Base-by-base conservation (phyloP, 176 grass and related monocot genomes). In the Aegilops sharonensis region DNA sequence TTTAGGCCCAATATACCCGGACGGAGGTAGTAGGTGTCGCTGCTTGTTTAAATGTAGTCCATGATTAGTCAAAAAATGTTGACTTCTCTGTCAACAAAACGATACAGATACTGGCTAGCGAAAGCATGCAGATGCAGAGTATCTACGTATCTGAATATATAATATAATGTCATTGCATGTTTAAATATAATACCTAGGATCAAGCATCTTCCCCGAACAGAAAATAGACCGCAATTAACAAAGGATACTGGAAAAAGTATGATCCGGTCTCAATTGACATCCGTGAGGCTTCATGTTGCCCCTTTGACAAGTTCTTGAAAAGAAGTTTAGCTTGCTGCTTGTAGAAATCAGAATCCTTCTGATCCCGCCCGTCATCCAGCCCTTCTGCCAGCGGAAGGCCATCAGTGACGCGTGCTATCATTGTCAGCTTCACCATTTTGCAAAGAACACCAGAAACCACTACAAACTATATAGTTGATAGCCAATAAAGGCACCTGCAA, bases 261-360 rank as follows among this genome's bases (percentile, higher is more conserved):
- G 94, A 85, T 45, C 92, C 97, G 1, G 97, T 99, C 85, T 99
- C 97, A 75, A 99, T 95, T 78, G 97, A 96, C 97, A 99, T 99
- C 77, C 94, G 88, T 8, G 97, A 99, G 75, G 97, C 97, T 79
- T 96, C 97, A 32, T 99, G 83, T 31, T 94, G 92, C 11, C 94
- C 97, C 80, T 90, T 92, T 21, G 97, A 99, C 47, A 99, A 90
- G 78, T 94, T 99, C 90, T 99, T 96, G 66, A 99, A 99, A 79
- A 96, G 83, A 78, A 99, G 91, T 72, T 99, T 99, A 47, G 97
- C 97, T 90, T 99, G 97, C 81, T 99, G 97, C 75, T 99, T 99
- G 72, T 99, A 99, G 82, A 94, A 96, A 78, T 99, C 94, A 73
- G 82, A 71, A 77, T 99, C 94, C 85, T 94, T 94, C 68, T 92